These are phyloP conservation scores for Heliamphora pulchella DNA, from an alignment of 179 eudicot species.

Conservation along the genomic window DNA sequence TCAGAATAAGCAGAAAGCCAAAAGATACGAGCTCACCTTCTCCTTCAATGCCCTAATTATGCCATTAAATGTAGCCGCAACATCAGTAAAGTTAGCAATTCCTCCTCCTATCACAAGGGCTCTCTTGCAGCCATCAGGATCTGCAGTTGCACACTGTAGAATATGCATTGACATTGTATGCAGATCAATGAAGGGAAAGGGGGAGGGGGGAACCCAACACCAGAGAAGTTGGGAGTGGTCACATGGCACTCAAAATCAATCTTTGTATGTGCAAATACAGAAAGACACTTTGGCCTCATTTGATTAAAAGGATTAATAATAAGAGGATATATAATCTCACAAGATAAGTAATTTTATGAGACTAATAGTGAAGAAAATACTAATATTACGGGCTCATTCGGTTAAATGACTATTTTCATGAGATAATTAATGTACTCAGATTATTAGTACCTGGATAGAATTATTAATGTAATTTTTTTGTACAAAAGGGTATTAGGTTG, in stretches of 20 bases:
- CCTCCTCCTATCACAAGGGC: slow-evolving; percentile 79
- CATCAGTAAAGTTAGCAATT: slow-evolving; percentile 68
- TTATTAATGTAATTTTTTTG: too few relatives aligned
- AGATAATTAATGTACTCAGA: too few relatives aligned
- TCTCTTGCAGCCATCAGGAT: slow-evolving; percentile 57
- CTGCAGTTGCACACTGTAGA: slow-evolving; percentile 62
- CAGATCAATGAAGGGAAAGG: background rate
- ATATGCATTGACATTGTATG: background rate
- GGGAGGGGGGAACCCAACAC: background rate
- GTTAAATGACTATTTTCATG: too few relatives aligned
- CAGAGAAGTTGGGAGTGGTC: background rate
- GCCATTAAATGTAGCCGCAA: slow-evolving; percentile 66
- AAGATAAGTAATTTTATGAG: too few relatives aligned
- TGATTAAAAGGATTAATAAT: too few relatives aligned
- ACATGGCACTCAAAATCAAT: background rate
- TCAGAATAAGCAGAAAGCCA: background rate
- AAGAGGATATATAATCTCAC: too few relatives aligned
- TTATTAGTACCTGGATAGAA: too few relatives aligned
- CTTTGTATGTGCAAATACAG: too few relatives aligned
- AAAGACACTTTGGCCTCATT: too few relatives aligned
- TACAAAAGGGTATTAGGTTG: too few relatives aligned
- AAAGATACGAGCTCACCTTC: slow-evolving; percentile 31
- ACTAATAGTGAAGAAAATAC: too few relatives aligned
- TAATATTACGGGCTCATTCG: too few relatives aligned
- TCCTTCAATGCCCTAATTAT: slow-evolving; percentile 63